A percentile compares a stretch with the other conserved stretches of the same genome.
Conservation (phyloP, 2,329 filamentous ascomycete genomes). For the Leptodontidium sp. region DNA sequence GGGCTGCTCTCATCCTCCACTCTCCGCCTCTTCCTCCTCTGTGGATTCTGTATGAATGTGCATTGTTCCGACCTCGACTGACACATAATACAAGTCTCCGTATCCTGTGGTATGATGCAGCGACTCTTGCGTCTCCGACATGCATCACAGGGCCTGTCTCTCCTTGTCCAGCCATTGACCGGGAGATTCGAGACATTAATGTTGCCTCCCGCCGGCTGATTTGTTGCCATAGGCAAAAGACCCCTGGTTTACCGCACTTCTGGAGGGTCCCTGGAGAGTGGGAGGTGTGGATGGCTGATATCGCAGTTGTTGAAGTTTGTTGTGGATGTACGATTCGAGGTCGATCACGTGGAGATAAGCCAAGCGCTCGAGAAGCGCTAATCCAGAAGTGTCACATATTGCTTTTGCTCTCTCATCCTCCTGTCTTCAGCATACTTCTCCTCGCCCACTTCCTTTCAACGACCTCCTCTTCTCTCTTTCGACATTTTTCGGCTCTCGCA, state of each 20-base stretch:
- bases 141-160: constrained; percentile 75
- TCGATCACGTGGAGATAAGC: constrained; percentile 23
- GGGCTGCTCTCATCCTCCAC: constrained; percentile 55
- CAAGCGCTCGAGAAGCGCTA: neutral
- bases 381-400: neutral
- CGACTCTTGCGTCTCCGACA: constrained; percentile 49
- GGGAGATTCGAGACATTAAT: constrained; percentile 30
- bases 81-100: constrained; percentile 76
- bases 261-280: neutral
- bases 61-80: constrained; percentile 79
- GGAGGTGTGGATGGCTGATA: constrained; percentile 19
- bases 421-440: neutral
- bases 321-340: constrained; percentile 1
- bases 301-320: constrained; percentile 20
- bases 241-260: neutral
- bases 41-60: constrained; percentile 77
- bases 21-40: constrained; percentile 79
- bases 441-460: no score
- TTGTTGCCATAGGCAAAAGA: constrained; percentile 30
- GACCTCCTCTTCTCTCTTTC: no score
- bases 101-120: constrained; percentile 79
- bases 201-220: constrained; percentile 24
- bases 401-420: neutral
- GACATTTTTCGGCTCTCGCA: neutral
- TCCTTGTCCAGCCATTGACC: constrained; percentile 48